A percentile compares a stretch with the other conserved stretches of the same genome.
Evolutionary conservation across 1,284 basidiomycete genomes (phyloP).

Genomic region (Irpex sp.): DNA sequence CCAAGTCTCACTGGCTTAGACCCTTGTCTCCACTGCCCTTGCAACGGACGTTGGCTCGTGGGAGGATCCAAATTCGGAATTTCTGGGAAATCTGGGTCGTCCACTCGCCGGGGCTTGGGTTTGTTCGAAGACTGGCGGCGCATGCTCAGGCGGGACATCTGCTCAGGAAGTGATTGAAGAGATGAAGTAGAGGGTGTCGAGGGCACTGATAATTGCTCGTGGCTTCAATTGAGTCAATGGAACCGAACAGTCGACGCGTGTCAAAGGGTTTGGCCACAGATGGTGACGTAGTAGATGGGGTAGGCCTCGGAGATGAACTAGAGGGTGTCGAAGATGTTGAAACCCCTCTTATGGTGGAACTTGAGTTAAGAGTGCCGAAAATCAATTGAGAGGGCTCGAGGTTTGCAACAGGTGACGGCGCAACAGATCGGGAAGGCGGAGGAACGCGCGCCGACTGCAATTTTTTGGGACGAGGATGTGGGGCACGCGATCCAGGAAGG

Average conservation of each 20-base stretch:
- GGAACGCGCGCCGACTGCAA: not conserved
- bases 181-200: not conserved
- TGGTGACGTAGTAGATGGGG: too few relatives aligned
- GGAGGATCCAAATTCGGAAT: not conserved
- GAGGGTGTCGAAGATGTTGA: too few relatives aligned
- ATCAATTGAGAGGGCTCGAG: too few relatives aligned
- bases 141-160: not conserved
- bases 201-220: too few relatives aligned
- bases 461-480: not conserved
- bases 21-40: not conserved
- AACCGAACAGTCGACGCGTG: too few relatives aligned
- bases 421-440: not conserved
- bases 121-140: not conserved
- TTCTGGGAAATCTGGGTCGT: not conserved
- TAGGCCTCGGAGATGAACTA: too few relatives aligned
- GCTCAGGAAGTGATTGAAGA: not conserved
- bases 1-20: not conserved
- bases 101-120: not conserved
- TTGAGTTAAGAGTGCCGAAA: too few relatives aligned
- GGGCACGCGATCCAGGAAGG: constrained; percentile 16
- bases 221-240: too few relatives aligned
- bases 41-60: not conserved
- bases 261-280: too few relatives aligned
- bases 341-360: too few relatives aligned
- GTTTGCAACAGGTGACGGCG: too few relatives aligned